Conservation (phyloP, 2,329 filamentous ascomycete genomes). For the Epichloe hybrida region DNA sequence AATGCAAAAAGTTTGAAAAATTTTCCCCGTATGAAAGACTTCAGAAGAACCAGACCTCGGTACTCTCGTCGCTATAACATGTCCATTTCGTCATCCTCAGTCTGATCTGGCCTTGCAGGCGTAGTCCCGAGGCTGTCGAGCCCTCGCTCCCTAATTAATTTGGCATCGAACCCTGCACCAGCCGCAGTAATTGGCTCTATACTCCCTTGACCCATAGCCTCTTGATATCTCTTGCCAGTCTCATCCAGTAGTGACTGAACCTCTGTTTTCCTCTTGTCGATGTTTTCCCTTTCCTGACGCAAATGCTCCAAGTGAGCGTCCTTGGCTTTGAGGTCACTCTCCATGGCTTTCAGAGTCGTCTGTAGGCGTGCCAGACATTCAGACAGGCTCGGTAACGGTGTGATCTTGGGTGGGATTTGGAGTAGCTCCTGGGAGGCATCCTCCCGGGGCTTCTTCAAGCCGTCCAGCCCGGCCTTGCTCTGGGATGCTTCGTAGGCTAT, state of each 20-base stretch:
- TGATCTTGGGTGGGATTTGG: constrained; percentile 58
- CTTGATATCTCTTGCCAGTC: constrained; percentile 52
- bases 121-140: constrained; percentile 23
- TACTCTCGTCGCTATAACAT: constrained; percentile 4
- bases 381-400: constrained; percentile 60
- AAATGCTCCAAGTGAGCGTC: constrained; percentile 51
- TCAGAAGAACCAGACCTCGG: background rate
- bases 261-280: constrained; percentile 58
- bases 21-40: too few relatives aligned
- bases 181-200: constrained; percentile 3
- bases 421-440: constrained; percentile 25
- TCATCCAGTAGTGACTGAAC: constrained; percentile 72
- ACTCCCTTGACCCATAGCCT: constrained; percentile 24
- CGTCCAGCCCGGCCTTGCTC: constrained; percentile 76
- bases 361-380: constrained; percentile 53
- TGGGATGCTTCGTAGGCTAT: constrained; percentile 82
- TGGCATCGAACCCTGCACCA: constrained; percentile 1
- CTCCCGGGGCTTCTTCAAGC: constrained; percentile 34
- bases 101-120: constrained; percentile 13
- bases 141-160: constrained; percentile 19
- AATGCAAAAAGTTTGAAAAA: too few relatives aligned
- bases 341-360: constrained; percentile 47
- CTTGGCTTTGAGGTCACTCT: constrained; percentile 46
- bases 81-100: constrained; percentile 8
- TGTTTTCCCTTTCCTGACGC: constrained; percentile 52